These are phyloP conservation scores for Lyophyllum atratum DNA, from an alignment of 768 basidiomycete genomes.

Conservation along the genomic window DNA sequence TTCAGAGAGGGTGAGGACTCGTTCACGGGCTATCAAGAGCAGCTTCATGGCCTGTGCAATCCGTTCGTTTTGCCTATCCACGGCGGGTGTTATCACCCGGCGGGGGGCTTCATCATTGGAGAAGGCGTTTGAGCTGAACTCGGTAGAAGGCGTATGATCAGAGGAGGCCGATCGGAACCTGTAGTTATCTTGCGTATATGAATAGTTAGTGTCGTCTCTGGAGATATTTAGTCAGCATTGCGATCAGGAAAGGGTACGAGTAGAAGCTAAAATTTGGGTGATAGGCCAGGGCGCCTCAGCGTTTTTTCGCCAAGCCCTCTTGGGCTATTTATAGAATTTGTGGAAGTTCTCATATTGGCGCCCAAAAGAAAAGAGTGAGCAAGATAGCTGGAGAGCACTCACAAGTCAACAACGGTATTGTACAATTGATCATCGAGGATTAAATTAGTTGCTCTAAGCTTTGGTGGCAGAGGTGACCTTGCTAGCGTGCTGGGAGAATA, in stretches of 20 bases:
- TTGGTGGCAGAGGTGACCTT: constrained; percentile 72
- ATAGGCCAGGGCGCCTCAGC: background rate
- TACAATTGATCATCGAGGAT: constrained; percentile 65
- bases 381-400: constrained; percentile 19
- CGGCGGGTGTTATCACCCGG: constrained; percentile 42
- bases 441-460: constrained; percentile 73
- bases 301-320: background rate
- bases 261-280: background rate
- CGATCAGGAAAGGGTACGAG: background rate
- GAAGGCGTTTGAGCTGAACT: constrained; percentile 16
- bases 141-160: constrained; percentile 27
- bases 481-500: constrained; percentile 78
- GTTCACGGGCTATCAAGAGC: constrained; percentile 66
- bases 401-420: constrained; percentile 52
- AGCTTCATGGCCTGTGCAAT: constrained; percentile 68
- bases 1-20: constrained; percentile 74
- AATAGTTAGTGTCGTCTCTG: constrained; percentile 49
- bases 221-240: background rate
- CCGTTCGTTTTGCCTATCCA: constrained; percentile 58
- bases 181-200: constrained; percentile 40
- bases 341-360: background rate
- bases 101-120: constrained; percentile 11
- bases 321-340: background rate
- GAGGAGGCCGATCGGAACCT: constrained; percentile 41
- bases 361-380: background rate